Evolutionary conservation across 2,329 filamentous ascomycete genomes (phyloP).

Genomic region (Aspergillus calidoustus): DNA sequence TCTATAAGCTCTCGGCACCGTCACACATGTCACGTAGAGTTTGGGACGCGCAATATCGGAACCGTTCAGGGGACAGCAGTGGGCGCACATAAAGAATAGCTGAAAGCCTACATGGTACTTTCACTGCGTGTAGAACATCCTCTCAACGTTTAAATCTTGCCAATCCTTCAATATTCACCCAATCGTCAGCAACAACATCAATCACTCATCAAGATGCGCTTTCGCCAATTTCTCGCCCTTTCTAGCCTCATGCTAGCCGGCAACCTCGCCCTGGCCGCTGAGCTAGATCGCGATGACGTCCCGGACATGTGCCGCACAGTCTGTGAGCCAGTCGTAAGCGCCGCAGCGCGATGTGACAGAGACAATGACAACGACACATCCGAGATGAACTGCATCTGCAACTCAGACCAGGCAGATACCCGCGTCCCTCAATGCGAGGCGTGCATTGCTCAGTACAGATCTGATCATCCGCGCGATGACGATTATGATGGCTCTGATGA

Average conservation of each 20-base stretch:
- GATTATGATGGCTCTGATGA: constrained; percentile 25
- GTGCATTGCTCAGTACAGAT: constrained; percentile 35
- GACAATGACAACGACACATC: constrained; percentile 28
- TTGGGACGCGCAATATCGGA: not conserved
- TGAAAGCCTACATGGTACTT: not conserved
- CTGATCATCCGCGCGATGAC: constrained; percentile 18
- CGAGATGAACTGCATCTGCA: constrained; percentile 35
- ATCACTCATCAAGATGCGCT: constrained; percentile 11
- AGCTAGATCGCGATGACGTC: constrained; percentile 35
- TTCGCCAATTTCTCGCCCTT: constrained; percentile 29
- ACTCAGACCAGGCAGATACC: constrained; percentile 31
- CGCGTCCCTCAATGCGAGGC: constrained; percentile 38
- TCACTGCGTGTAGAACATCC: not conserved
- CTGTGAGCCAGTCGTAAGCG: constrained; percentile 31
- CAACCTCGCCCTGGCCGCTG: constrained; percentile 28
- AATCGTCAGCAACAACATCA: not conserved
- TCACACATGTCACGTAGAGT: constrained; percentile 6
- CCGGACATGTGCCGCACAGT: constrained; percentile 33
- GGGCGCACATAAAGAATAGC: constrained; percentile 3
- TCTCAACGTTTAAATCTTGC: not conserved
- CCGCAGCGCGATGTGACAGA: constrained; percentile 31
- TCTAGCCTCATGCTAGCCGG: constrained; percentile 31
- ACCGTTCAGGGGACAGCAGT: not conserved
- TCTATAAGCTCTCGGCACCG: constrained; percentile 5
- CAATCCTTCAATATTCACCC: too few species aligned